Evolutionary conservation across 768 basidiomycete species (phyloP).

Genomic region (Collybia sordida): DNA sequence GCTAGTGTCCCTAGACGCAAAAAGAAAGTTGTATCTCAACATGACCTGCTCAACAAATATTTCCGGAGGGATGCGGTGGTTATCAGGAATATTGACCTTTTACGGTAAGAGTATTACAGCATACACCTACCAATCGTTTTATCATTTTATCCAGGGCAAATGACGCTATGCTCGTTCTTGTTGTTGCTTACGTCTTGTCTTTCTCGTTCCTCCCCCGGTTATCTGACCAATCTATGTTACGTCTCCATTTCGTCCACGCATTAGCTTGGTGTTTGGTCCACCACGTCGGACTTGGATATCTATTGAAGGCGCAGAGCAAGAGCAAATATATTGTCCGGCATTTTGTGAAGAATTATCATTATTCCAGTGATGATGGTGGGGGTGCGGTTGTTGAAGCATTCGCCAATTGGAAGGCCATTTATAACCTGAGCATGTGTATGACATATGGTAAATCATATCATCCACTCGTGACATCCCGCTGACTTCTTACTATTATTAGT

Average conservation of each 20-base stretch:
- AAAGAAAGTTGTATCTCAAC: conserved; percentile 59
- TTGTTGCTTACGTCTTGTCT: conserved; percentile 66
- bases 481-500: conserved; percentile 39
- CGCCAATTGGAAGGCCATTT: conserved; percentile 90
- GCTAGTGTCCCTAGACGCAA: conserved; percentile 6
- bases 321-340: conserved; percentile 91
- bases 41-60: conserved; percentile 88
- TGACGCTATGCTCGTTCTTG: conserved; percentile 78
- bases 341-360: conserved; percentile 93
- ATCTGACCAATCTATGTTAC: conserved; percentile 51
- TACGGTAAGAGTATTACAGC: conserved; percentile 56
- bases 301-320: conserved; percentile 82
- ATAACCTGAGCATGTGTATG: conserved; percentile 93
- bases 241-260: conserved; percentile 80
- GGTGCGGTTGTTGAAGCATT: conserved; percentile 93
- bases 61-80: conserved; percentile 87
- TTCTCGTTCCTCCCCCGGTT: conserved; percentile 56
- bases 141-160: conserved; percentile 60
- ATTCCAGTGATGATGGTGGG: conserved; percentile 66
- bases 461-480: no score
- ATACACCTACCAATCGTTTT: background rate
- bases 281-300: conserved; percentile 80
- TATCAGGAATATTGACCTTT: conserved; percentile 77
- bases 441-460: conserved; percentile 68
- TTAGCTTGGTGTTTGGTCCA: conserved; percentile 86